Evolutionary conservation across 768 basidiomycete species (phyloP).

Genomic region (Tubosaeta brunneosetosa): DNA sequence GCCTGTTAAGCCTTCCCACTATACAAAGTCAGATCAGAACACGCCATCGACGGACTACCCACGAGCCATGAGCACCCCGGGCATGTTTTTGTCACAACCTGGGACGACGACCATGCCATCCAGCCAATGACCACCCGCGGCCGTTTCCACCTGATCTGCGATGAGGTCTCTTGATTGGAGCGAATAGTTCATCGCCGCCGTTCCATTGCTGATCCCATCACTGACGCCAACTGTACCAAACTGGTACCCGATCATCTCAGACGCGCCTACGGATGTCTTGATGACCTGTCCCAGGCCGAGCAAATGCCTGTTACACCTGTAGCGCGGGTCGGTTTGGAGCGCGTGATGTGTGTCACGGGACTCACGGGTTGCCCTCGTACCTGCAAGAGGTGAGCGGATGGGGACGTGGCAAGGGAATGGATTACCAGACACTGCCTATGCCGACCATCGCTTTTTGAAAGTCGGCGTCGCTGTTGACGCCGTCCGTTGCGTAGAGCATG

Average conservation of each 20-base stretch:
- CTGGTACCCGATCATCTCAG: conserved; percentile 88
- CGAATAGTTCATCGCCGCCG: conserved; percentile 90
- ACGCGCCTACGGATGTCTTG: conserved; percentile 68
- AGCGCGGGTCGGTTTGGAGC: not conserved
- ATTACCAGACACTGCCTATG: conserved; percentile 92
- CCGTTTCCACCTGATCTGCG: conserved; percentile 95
- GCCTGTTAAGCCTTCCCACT: conserved; percentile 95
- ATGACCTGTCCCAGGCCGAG: conserved; percentile 83
- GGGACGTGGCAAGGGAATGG: conserved; percentile 9
- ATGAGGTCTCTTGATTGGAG: conserved; percentile 96
- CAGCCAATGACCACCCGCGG: conserved; percentile 94
- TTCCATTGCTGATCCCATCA: conserved; percentile 99
- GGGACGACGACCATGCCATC: conserved; percentile 98
- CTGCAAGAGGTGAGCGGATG: conserved; percentile 39
- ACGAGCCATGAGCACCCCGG: conserved; percentile 98
- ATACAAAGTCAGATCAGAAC: conserved; percentile 9
- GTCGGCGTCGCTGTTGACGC: conserved; percentile 73
- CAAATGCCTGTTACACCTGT: conserved; percentile 92
- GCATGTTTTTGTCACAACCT: conserved; percentile 99
- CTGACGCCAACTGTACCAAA: conserved; percentile 97
- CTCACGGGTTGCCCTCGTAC: conserved; percentile 99
- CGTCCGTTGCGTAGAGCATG: conserved; percentile 99
- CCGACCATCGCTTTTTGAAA: conserved; percentile 97
- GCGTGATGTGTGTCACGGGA: not conserved
- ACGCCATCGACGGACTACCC: conserved; percentile 31